These are phyloP conservation scores for Neurospora sp. DNA, from an alignment of 495 filamentous ascomycete genomes.

Conservation along the genomic window DNA sequence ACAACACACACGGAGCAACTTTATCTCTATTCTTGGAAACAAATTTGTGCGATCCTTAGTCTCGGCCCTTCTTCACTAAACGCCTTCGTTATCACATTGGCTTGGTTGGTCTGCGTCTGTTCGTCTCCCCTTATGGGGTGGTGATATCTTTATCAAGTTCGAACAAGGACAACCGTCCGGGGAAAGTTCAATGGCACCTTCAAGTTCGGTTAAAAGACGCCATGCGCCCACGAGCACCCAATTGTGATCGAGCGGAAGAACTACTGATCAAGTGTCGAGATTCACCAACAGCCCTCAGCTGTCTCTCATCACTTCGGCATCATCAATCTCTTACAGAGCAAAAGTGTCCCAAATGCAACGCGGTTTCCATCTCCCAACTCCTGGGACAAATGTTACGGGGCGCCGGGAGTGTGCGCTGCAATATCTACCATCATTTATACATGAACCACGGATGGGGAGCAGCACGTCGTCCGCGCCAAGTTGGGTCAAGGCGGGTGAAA, in stretches of 20 bases:
- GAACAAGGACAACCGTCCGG: neutral
- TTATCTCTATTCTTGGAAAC: slow-evolving; percentile 17
- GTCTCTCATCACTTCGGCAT: neutral
- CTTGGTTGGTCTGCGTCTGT: neutral
- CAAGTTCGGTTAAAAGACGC: neutral
- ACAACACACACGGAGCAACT: slow-evolving; percentile 4
- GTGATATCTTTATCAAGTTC: neutral
- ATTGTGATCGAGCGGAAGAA: neutral
- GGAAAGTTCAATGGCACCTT: neutral
- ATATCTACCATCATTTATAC: slow-evolving; percentile 11
- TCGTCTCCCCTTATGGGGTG: neutral
- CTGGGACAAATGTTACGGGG: slow-evolving; percentile 8
- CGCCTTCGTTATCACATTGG: neutral
- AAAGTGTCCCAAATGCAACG: slow-evolving; percentile 11
- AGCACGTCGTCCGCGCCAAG: neutral
- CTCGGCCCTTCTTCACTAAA: neutral
- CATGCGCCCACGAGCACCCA: neutral
- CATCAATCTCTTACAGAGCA: neutral
- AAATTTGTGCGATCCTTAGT: neutral
- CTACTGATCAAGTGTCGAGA: neutral
- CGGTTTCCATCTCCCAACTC: slow-evolving; percentile 3
- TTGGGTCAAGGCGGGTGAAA: slow-evolving; percentile 2
- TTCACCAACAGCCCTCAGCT: too few species aligned
- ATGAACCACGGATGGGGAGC: slow-evolving; percentile 4
- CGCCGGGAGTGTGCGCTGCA: neutral